Percentiles rank a stretch among this genome's conserved stretches.
Conservation (phyloP, 2,329 filamentous ascomycete genomes). For the Colletotrichum camelliae region DNA sequence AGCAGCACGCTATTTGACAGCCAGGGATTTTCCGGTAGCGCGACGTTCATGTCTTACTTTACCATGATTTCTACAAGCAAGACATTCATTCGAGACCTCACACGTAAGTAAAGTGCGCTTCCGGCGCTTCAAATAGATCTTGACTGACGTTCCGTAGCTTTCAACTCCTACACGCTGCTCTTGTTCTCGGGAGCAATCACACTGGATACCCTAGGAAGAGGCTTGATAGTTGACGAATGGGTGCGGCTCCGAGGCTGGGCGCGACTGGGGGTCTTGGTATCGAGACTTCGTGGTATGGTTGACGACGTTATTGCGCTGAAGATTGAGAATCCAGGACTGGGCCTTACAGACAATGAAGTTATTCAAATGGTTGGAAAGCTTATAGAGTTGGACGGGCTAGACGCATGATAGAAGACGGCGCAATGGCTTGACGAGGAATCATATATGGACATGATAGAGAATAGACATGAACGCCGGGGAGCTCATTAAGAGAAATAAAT, state of each 20-base stretch:
- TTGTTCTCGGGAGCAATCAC: slow-evolving; percentile 86
- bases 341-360: slow-evolving; percentile 67
- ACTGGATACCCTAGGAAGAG: slow-evolving; percentile 86
- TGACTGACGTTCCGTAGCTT: slow-evolving; percentile 54
- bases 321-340: slow-evolving; percentile 74
- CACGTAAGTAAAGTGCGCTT: slow-evolving; percentile 64
- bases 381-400: slow-evolving; percentile 89
- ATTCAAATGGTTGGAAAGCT: slow-evolving; percentile 79
- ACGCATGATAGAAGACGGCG: slow-evolving; percentile 50
- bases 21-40: slow-evolving; percentile 76
- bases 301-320: slow-evolving; percentile 83
- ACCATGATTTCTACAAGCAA: slow-evolving; percentile 91
- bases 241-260: slow-evolving; percentile 88
- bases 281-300: slow-evolving; percentile 81
- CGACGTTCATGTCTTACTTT: slow-evolving; percentile 87
- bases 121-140: not conserved
- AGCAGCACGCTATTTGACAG: slow-evolving; percentile 84
- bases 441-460: not conserved
- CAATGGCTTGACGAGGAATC: not conserved
- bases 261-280: slow-evolving; percentile 88
- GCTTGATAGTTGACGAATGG: slow-evolving; percentile 92
- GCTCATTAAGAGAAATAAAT: not conserved
- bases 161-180: slow-evolving; percentile 87
- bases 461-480: not conserved
- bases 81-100: slow-evolving; percentile 89